Percentiles rank a stretch among this genome's conserved stretches.
phyloP scores from a whole-genome alignment of 257 asterid species.

The Solanum dulcamara region DNA sequence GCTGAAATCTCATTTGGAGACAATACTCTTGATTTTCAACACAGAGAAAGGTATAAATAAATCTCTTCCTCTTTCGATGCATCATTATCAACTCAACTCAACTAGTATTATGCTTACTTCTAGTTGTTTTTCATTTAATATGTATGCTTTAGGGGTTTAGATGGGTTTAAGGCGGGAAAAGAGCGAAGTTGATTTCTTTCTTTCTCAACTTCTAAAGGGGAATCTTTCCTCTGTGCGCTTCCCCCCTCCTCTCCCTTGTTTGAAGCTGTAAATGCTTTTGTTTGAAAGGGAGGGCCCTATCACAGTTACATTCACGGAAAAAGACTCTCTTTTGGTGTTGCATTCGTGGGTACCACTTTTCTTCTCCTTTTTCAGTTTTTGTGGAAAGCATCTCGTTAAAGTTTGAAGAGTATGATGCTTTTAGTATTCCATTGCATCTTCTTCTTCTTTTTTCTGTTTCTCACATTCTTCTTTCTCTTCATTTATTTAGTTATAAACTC shows the following conservation, averaged over 20 bases:
- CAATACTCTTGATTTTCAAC: constrained; percentile 25
- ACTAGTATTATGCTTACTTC: neutral
- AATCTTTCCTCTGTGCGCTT: neutral
- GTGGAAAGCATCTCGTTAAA: neutral
- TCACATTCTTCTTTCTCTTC: neutral
- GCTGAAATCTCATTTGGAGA: constrained; percentile 42
- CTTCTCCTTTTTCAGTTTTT: neutral
- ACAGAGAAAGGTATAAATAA: constrained; percentile 31
- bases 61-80: neutral
- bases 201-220: neutral
- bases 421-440: neutral
- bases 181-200: neutral
- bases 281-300: constrained; percentile 10
- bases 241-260: neutral
- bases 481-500: neutral
- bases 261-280: neutral
- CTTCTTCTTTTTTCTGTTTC: too few relatives aligned
- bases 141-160: neutral
- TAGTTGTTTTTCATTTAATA: neutral
- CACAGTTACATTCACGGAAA: constrained; percentile 2
- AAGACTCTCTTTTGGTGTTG: constrained; percentile 1
- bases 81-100: too few relatives aligned
- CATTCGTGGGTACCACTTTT: constrained; percentile 2
- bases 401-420: neutral
- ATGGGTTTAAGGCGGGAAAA: neutral